Evolutionary conservation across 331 rosid genomes (phyloP).

Genomic region (Erythrophleum ivorense): DNA sequence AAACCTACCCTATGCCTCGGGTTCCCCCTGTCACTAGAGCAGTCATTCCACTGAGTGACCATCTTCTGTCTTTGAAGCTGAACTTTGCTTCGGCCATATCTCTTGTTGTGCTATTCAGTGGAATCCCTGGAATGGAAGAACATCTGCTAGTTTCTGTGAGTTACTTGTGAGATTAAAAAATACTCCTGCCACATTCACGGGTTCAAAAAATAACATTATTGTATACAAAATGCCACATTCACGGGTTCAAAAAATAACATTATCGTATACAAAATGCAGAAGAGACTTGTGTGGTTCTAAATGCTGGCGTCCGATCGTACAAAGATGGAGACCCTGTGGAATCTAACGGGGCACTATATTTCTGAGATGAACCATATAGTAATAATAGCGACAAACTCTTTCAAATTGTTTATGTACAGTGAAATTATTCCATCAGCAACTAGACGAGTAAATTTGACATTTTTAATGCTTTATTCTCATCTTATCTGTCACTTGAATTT

Average conservation of each 20-base stretch:
- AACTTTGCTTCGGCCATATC: constrained; percentile 30
- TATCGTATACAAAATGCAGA: not conserved
- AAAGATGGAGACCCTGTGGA: too few species aligned
- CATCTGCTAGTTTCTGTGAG: too few species aligned
- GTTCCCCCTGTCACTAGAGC: constrained; percentile 77
- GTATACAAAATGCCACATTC: not conserved
- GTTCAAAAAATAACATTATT: too few species aligned
- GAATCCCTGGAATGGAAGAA: not conserved
- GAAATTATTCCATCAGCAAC: too few species aligned
- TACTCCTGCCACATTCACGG: too few species aligned
- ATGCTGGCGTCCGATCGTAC: not conserved
- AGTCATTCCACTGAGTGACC: constrained; percentile 77
- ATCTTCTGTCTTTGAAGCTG: constrained; percentile 49
- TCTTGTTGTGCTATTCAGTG: not conserved
- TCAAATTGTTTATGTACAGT: too few species aligned
- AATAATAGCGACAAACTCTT: not conserved
- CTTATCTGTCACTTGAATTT: too few species aligned
- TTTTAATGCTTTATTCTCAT: too few species aligned
- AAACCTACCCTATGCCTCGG: constrained; percentile 12
- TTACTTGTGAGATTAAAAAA: too few species aligned
- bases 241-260: too few species aligned
- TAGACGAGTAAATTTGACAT: too few species aligned
- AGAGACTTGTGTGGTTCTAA: not conserved
- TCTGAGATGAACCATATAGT: not conserved
- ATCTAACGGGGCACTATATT: not conserved